Conservation (phyloP, 2,329 filamentous ascomycete species). For the Pseudogymnoascus sp. region DNA sequence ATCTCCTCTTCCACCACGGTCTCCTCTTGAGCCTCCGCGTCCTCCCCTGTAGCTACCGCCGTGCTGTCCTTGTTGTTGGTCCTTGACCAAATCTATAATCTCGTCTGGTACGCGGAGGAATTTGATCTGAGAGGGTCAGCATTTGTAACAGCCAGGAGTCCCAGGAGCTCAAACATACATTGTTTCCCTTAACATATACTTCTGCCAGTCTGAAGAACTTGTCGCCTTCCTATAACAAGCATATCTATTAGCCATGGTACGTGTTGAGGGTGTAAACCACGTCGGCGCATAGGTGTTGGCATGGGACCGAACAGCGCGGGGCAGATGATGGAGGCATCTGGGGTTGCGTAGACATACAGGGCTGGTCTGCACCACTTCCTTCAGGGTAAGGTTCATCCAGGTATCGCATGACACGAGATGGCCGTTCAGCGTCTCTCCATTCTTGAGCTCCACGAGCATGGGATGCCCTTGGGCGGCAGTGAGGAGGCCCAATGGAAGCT, state of each 20-base stretch:
- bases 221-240: constrained; percentile 64
- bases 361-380: constrained; percentile 94
- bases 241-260: background rate
- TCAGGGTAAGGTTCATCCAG: constrained; percentile 98
- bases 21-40: constrained; percentile 46
- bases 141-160: background rate
- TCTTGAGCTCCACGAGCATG: constrained; percentile 96
- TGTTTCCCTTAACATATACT: constrained; percentile 95
- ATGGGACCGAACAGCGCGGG: background rate
- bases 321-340: background rate
- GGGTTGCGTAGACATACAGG: constrained; percentile 44
- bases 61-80: constrained; percentile 71
- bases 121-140: constrained; percentile 64
- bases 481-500: constrained; percentile 72
- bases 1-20: constrained; percentile 45
- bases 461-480: constrained; percentile 95
- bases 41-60: constrained; percentile 55
- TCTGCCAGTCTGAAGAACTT: constrained; percentile 88
- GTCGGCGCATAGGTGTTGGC: background rate
- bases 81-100: constrained; percentile 88
- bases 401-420: constrained; percentile 96
- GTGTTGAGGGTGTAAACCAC: background rate
- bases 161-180: constrained; percentile 45
- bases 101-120: constrained; percentile 94
- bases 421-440: constrained; percentile 93